phyloP scores from a whole-genome alignment of 225 moss, liverwort and hornwort genomes.

The Sphagnum contortum region DNA sequence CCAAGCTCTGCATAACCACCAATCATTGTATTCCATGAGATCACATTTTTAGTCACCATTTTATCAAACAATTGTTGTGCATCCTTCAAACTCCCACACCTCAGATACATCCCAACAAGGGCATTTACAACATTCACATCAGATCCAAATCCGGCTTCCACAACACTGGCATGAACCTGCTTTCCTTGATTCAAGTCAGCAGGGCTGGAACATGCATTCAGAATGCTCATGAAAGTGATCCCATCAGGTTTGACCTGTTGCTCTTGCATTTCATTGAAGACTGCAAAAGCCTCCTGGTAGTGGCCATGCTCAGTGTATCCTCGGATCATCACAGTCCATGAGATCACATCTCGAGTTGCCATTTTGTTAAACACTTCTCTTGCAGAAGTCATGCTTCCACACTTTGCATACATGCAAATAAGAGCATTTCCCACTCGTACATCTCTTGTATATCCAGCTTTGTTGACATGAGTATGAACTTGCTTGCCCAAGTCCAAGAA shows the following conservation, averaged over 20 bases:
- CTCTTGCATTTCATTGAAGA: conserved; percentile 22
- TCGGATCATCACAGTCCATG: too few relatives aligned
- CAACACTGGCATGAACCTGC: conserved; percentile 8
- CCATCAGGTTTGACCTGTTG: conserved; percentile 12
- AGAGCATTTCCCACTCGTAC: too few relatives aligned
- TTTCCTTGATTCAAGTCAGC: conserved; percentile 15
- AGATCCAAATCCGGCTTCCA: not conserved
- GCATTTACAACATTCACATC: conserved; percentile 4
- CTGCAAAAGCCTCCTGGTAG: conserved; percentile 1
- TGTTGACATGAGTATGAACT: too few relatives aligned
- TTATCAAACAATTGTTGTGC: conserved; percentile 6
- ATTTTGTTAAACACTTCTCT: too few relatives aligned
- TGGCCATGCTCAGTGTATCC: too few relatives aligned
- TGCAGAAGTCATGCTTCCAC: too few relatives aligned
- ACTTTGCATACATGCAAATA: too few relatives aligned
- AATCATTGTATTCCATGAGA: conserved; percentile 9
- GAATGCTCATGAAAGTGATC: conserved; percentile 20
- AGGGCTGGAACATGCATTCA: conserved; percentile 15
- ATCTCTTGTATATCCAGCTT: too few relatives aligned
- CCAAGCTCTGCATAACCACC: not conserved
- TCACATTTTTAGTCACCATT: conserved; percentile 1
- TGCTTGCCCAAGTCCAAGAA: too few relatives aligned
- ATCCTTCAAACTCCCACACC: conserved; percentile 16
- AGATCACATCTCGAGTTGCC: too few relatives aligned
- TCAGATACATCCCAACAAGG: conserved; percentile 17